Evolutionary conservation across 192 early-diverging fungal species (phyloP), one percentile per base, ranked within the genome.

Genomic region (Allomyces macrogynus): DNA sequence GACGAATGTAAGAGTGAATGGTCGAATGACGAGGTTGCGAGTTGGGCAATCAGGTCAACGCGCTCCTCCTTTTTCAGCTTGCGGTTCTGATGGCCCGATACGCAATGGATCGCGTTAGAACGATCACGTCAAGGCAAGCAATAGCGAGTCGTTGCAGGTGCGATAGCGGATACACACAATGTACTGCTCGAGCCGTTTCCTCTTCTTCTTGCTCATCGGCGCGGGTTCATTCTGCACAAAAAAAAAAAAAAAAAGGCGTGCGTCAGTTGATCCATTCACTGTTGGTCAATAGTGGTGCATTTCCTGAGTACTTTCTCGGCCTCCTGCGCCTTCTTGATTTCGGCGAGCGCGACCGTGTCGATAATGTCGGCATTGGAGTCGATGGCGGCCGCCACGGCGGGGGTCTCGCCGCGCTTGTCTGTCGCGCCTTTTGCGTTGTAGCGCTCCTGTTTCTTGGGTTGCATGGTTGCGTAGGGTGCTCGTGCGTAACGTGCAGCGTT

Each of bases 51-150:
- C 62, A 88, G 65, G 24, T 70, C 78, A 10, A 76, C 84, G 26
- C 87, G 74, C 65, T 84, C 82, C 61, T 87, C 87, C 71, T 90
- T 90, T 71, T 88, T 86, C 68, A 88, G 68, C 72, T 90, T 88
- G 77, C 86, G 84, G 64, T 87, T 81, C 81, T 84, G 62, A 57
- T 57, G 9, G 49, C 20, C 32, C 32, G 32, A 40, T 7, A 40
- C 7, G 60, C 20, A 63, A 61, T n/a, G 24, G 24, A 5, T 43
- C 32, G 63, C 24, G 57, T 22, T 5, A 22, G 44, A 18, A 44
- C 5, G n/a, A 24, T 12, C 73, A 73, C 65, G 20, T 24, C 16
- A 44, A 16, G 25, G 16, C 7, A 14, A 60, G 16, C 62, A 9
- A n/a, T 4, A 54, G 11, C 44, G 64, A 60, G 5, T 16, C 27